Conservation (phyloP, 768 basidiomycete species). For the Boletus rufocinnamomeus region DNA sequence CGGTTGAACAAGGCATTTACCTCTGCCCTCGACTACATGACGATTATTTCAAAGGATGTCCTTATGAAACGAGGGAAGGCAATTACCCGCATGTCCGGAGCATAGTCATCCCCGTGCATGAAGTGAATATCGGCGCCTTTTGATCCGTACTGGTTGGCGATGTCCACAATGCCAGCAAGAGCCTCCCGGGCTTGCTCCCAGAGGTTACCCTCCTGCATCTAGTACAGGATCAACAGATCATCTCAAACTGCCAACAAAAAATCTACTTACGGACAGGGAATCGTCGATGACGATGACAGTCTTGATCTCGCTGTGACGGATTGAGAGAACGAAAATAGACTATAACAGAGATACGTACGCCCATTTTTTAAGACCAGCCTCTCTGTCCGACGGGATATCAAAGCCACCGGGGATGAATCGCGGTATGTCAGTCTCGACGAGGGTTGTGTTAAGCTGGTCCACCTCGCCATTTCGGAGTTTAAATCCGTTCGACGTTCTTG, state of each 20-base stretch:
- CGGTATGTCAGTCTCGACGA: slow-evolving; percentile 31
- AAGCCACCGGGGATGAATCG: slow-evolving; percentile 24
- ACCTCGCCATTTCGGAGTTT: slow-evolving; percentile 9
- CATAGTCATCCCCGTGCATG: slow-evolving; percentile 39
- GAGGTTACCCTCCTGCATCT: slow-evolving; percentile 42
- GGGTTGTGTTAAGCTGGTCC: slow-evolving; percentile 28
- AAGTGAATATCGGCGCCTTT: slow-evolving; percentile 47
- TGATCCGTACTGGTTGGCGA: slow-evolving; percentile 38
- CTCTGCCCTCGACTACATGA: slow-evolving; percentile 23
- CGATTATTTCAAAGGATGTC: not conserved
- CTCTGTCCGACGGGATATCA: slow-evolving; percentile 18
- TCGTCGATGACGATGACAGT: slow-evolving; percentile 45
- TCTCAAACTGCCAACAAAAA: not conserved
- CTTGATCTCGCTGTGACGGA: slow-evolving; percentile 37
- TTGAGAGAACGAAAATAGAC: not conserved
- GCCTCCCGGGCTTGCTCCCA: slow-evolving; percentile 45
- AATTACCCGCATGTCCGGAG: slow-evolving; percentile 28
- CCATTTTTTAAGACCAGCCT: slow-evolving; percentile 22
- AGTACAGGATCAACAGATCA: not conserved
- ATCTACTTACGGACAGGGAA: slow-evolving; percentile 37
- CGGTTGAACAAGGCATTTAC: slow-evolving; percentile 30
- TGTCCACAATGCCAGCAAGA: slow-evolving; percentile 42
- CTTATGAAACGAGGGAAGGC: not conserved
- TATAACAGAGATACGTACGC: slow-evolving; percentile 25
- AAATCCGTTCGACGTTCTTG: not conserved